phyloP scores from a whole-genome alignment of 192 early-diverging fungal species.

The Geranomyces variabilis region DNA sequence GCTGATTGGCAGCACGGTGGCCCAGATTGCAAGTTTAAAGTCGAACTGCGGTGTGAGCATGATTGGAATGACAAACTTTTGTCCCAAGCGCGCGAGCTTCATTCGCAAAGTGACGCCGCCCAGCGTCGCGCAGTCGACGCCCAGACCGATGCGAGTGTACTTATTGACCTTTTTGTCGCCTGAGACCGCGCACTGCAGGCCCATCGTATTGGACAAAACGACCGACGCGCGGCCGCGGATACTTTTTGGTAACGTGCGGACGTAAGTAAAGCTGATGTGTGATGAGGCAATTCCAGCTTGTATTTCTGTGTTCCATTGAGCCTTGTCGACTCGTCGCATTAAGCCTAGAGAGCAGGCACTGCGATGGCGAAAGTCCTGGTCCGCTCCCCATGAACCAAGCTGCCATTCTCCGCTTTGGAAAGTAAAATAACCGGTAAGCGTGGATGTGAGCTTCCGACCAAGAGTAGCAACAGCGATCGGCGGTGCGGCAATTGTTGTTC shows the following conservation, averaged over 20 bases:
- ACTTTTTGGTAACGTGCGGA: conserved; percentile 37
- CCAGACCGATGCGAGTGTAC: conserved; percentile 49
- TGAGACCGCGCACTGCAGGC: conserved; percentile 38
- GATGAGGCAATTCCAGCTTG: conserved; percentile 43
- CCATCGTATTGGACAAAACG: conserved; percentile 41
- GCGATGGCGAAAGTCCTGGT: conserved; percentile 18
- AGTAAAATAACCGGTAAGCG: conserved; percentile 74
- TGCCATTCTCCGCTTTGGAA: conserved; percentile 77
- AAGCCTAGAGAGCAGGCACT: conserved; percentile 46
- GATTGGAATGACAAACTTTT: conserved; percentile 54
- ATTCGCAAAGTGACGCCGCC: conserved; percentile 50
- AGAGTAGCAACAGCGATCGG: conserved; percentile 66
- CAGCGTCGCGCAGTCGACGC: conserved; percentile 43
- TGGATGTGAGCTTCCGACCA: conserved; percentile 65
- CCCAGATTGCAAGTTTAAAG: conserved; percentile 41
- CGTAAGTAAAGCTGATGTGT: conserved; percentile 37
- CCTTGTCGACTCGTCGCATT: conserved; percentile 27
- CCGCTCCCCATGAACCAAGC: conserved; percentile 68
- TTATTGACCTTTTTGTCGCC: conserved; percentile 48
- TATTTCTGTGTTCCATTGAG: conserved; percentile 43
- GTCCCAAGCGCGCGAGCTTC: conserved; percentile 53
- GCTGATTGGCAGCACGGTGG: conserved; percentile 43
- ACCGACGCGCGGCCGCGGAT: conserved; percentile 40
- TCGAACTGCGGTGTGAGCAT: conserved; percentile 51
- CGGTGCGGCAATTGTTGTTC: conserved; percentile 60